Percentiles rank a stretch among this genome's conserved stretches.
Evolutionary conservation across 371 early-diverging fungal genomes (phyloP).

Genomic region (Mortierella sp.): DNA sequence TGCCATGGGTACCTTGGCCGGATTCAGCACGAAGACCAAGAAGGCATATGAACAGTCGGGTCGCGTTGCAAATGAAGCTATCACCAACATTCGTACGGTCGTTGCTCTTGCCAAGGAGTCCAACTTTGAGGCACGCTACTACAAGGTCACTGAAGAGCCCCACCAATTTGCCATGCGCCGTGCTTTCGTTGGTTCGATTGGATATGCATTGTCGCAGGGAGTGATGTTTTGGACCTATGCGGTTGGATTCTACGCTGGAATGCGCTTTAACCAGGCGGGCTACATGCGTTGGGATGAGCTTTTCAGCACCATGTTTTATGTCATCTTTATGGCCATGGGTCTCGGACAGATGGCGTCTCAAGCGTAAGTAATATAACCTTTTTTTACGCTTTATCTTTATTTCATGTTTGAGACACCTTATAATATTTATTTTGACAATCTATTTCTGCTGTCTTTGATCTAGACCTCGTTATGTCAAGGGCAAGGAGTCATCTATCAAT

Average conservation of each 20-base stretch:
- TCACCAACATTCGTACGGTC: slow-evolving; percentile 91
- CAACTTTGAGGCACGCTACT: slow-evolving; percentile 70
- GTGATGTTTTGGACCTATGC: slow-evolving; percentile 73
- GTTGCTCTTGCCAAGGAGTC: slow-evolving; percentile 83
- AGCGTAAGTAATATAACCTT: slow-evolving; percentile 26
- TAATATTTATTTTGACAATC: not conserved
- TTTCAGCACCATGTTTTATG: slow-evolving; percentile 65
- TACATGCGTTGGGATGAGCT: slow-evolving; percentile 14
- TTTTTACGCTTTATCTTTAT: not conserved
- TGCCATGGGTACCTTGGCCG: slow-evolving; percentile 52
- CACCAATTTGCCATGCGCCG: slow-evolving; percentile 69
- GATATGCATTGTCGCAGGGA: slow-evolving; percentile 77
- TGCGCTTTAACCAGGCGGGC: slow-evolving; percentile 25
- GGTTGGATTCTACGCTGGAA: slow-evolving; percentile 61
- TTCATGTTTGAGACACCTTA: too few species aligned
- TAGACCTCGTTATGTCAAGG: slow-evolving; percentile 73
- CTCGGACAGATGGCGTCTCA: slow-evolving; percentile 65
- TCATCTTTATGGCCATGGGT: slow-evolving; percentile 80
- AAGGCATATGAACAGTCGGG: slow-evolving; percentile 78
- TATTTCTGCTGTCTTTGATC: not conserved
- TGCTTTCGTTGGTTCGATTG: slow-evolving; percentile 67
- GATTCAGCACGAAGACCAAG: slow-evolving; percentile 70
- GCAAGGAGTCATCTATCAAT: slow-evolving; percentile 82
- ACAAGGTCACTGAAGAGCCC: slow-evolving; percentile 70
- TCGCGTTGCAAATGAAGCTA: slow-evolving; percentile 86